Evolutionary conservation across 2,329 filamentous ascomycete species (phyloP).

Genomic region (Escovopsis sp.): DNA sequence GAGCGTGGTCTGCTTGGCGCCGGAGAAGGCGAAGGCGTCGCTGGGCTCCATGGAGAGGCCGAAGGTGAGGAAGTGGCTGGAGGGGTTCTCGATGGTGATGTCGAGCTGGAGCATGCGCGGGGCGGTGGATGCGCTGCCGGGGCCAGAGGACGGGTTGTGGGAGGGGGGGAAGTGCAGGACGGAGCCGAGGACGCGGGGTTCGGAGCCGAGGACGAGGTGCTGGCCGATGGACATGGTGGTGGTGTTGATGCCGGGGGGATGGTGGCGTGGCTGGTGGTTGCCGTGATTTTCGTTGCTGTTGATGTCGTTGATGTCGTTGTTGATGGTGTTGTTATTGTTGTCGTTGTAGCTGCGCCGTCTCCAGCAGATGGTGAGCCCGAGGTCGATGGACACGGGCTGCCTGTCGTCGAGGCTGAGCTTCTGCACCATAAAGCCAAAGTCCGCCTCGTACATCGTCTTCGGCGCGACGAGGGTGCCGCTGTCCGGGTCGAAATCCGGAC

Average conservation of each 20-base stretch:
- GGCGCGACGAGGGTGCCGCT: constrained; percentile 39
- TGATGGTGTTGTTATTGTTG: no score
- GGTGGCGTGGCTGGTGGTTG: no score
- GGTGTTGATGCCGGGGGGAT: constrained; percentile 39
- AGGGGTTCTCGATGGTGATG: constrained; percentile 77
- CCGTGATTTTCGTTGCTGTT: no score
- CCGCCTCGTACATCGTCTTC: constrained; percentile 53
- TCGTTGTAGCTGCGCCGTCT: constrained; percentile 29
- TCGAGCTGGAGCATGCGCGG: constrained; percentile 29
- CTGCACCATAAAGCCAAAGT: constrained; percentile 59
- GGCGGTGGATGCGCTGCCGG: constrained; percentile 2
- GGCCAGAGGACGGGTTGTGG: no score
- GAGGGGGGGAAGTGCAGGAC: constrained; percentile 29
- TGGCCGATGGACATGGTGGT: constrained; percentile 64
- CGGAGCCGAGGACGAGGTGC: constrained; percentile 64
- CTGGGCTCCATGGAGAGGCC: constrained; percentile 82
- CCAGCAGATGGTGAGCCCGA: constrained; percentile 67
- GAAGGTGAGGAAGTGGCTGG: constrained; percentile 88
- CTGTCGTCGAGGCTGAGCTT: constrained; percentile 74
- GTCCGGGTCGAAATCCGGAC: constrained; percentile 20
- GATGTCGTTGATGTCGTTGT: no score
- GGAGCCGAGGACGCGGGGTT: constrained; percentile 67
- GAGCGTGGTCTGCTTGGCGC: constrained; percentile 63
- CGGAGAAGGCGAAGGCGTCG: constrained; percentile 86
- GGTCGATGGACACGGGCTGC: constrained; percentile 55